Evolutionary conservation across 2,329 filamentous ascomycete species (phyloP), one percentile per base, ranked within the genome.

Genomic region (Exophiala calicioides): DNA sequence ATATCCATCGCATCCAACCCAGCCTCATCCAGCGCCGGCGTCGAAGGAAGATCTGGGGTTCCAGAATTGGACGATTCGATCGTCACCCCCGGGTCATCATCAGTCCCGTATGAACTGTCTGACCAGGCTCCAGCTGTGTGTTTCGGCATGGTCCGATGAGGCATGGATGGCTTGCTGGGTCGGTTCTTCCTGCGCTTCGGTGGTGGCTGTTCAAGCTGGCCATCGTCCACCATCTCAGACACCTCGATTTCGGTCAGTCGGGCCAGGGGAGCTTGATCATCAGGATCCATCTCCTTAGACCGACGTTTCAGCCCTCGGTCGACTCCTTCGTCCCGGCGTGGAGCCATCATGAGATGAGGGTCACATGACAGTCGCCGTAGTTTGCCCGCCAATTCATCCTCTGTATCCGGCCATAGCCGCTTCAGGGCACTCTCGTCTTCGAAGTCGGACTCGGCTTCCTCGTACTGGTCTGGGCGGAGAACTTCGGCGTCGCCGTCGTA

Each of bases 391-490:
- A 56, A 37, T 44, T 52, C 60, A 7, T 57, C 44, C 15, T 58
- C 44, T 3, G 56, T 50, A 18, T 53, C 47, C 7, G 58, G 48
- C 20, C 65, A 59, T 45, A 69, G 68, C 44, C 65, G 61, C 44
- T 69, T 61, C 20, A 65, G 65, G 53, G 61, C 58, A 24, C 54
- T 63, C n/a, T 49, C 44, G 23, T 56, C 44, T 47, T 53, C 46
- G 7, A 47, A 43, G 10, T 60, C 59, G 3, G 57, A 57, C 9
- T 61, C 59, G 9, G 53, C 44, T 36, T 63, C 61, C 32, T 63
- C 61, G 32, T 62, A 62, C 33, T 58, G 50, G 43, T 71, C 71
- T 12, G 70, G 70, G 15, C 55, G 60, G 15, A 71, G 55, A 3
- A 66, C 58, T 44, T 66, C 59, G 9, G 60, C 50, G 40, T 63